Evolutionary conservation across 805 yeast genomes (phyloP), one percentile per base, ranked within the genome.

Genomic region (Ogataea saltuana): DNA sequence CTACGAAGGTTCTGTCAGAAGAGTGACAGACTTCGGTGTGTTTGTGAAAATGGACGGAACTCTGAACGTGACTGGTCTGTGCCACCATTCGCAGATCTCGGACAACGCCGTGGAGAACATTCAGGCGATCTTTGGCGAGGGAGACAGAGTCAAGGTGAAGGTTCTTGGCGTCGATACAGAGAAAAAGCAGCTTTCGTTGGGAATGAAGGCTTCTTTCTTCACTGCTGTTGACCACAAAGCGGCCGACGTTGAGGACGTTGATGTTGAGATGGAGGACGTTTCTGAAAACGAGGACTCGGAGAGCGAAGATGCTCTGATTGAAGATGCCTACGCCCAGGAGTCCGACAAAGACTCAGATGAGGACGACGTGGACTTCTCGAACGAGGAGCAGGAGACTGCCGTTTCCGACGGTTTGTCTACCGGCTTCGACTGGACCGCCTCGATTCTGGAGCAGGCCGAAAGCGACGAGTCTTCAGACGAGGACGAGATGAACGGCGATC

Each of bases 371-470:
- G 60, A 58, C 11, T 44, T 39, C 10, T 41, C 54, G n/a, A n/a
- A n/a, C 12, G 53, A 56, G 22, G 54, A 50, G 9, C 59, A 31
- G 56, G 49, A 39, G 16, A 49, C 54, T 11, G 63, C 62, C 54
- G 26, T 67, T 54, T 13, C 46, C 4, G 69, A 65, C 29, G 95
- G 95, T 6, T 73, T 93, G 44, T 80, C 89, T 15, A 83, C 95
- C 29, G 95, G 95, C 3, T 93, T 93, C 56, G 97, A 93, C 64
- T 93, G 99, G 99, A 84, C 96, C 34, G 96, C 96, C 2, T 82
- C 87, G 30, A 81, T 88, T 52, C 71, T 89, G 49, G 96, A 87
- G 54, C 95, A 87, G 67, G 87, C 84, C 15, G 81, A 78, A 46
- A 81, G 73, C 15, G 72, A 68, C 3, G 76, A 70, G 18, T 75